phyloP scores from a whole-genome alignment of 306 rosid genomes.

The Castanospermum australe region DNA sequence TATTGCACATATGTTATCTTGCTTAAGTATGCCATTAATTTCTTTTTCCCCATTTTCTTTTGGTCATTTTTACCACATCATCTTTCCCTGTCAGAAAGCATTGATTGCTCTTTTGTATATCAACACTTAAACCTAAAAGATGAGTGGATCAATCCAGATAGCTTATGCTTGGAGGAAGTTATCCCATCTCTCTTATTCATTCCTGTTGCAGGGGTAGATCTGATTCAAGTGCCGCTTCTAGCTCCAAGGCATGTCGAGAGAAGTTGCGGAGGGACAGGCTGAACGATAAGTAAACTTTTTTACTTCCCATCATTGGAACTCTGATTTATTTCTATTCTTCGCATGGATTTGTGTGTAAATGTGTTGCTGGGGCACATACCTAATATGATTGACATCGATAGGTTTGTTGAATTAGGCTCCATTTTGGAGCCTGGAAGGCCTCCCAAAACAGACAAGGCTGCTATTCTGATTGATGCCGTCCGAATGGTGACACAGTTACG shows the following conservation, averaged over 20 bases:
- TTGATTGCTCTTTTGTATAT: neutral
- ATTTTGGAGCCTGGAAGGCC: conserved; percentile 94
- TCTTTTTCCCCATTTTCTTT: neutral
- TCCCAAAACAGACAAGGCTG: conserved; percentile 92
- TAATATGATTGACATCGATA: conserved; percentile 41
- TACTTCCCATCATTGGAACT: neutral
- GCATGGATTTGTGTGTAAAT: neutral
- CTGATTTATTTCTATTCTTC: neutral
- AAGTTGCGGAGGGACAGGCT: conserved; percentile 93
- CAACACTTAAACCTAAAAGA: neutral
- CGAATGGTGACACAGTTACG: conserved; percentile 87
- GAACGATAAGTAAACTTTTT: conserved; percentile 72
- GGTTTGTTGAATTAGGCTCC: conserved; percentile 89
- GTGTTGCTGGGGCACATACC: conserved; percentile 17
- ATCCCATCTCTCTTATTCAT: conserved; percentile 12
- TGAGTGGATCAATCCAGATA: neutral
- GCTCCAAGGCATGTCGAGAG: conserved; percentile 95
- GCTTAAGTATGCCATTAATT: neutral
- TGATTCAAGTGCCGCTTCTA: conserved; percentile 64
- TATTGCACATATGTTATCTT: neutral
- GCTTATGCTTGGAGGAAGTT: conserved; percentile 5
- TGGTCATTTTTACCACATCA: neutral
- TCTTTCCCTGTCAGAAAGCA: neutral
- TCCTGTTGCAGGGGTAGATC: conserved; percentile 61
- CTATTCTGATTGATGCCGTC: conserved; percentile 77